A percentile compares a stretch with the other conserved stretches of the same genome.
Conservation (phyloP, 1,284 basidiomycete species). For the Waitea zeae region DNA sequence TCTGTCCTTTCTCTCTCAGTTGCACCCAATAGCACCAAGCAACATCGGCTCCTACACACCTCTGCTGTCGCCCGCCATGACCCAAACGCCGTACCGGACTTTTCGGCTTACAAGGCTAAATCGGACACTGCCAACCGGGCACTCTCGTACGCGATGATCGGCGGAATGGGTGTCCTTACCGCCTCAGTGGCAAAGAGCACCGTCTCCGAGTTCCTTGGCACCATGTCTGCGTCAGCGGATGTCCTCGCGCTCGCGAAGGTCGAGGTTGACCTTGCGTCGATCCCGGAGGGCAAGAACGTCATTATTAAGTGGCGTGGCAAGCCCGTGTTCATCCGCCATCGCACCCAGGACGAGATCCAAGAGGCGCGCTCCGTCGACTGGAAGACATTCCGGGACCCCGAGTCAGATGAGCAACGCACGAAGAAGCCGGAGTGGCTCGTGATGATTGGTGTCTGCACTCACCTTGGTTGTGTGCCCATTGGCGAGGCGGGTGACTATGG, state of each 20-base stretch:
- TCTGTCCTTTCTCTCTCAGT: conserved; percentile 21
- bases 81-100: conserved; percentile 81
- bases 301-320: conserved; percentile 99
- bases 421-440: conserved; percentile 98
- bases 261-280: conserved; percentile 81
- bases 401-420: conserved; percentile 75
- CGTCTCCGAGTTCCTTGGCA: conserved; percentile 88
- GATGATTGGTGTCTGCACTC: conserved; percentile 97
- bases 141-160: conserved; percentile 95
- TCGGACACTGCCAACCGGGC: conserved; percentile 62
- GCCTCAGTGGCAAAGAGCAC: conserved; percentile 91
- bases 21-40: conserved; percentile 31
- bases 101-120: conserved; percentile 65
- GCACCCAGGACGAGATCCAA: conserved; percentile 83
- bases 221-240: conserved; percentile 95
- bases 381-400: conserved; percentile 83
- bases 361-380: conserved; percentile 82
- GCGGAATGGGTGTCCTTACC: conserved; percentile 85
- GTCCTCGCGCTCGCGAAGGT: conserved; percentile 97
- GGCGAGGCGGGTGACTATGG: conserved; percentile 96
- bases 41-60: conserved; percentile 61
- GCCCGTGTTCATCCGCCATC: conserved; percentile 98
- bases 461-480: conserved; percentile 98
- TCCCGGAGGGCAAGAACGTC: conserved; percentile 96
- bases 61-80: conserved; percentile 46